Percentiles rank a stretch among this genome's conserved stretches.
Conservation (phyloP, 108 stramenopile species). For the Nitzschia palea region DNA sequence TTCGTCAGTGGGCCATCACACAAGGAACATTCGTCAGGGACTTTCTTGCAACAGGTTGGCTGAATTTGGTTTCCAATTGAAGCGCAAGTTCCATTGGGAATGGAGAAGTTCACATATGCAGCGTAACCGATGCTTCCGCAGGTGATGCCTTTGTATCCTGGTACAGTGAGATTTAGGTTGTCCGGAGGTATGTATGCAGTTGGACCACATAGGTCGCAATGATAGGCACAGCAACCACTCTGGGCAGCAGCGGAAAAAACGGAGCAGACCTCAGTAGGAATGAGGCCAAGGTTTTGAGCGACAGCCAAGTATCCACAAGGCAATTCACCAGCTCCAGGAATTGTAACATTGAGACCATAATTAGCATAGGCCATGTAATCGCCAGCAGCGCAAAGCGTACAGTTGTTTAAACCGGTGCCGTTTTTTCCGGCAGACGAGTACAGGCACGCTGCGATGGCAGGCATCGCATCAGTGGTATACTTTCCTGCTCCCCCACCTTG, state of each 20-base stretch:
- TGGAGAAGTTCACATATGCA: constrained; percentile 1
- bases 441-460: not conserved
- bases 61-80: not conserved
- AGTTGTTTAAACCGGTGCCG: not conserved
- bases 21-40: not conserved
- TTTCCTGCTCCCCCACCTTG: constrained; percentile 3
- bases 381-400: not conserved
- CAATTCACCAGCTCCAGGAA: not conserved
- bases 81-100: not conserved
- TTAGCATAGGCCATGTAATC: not conserved
- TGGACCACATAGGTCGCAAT: not conserved
- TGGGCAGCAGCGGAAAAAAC: not conserved
- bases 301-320: not conserved
- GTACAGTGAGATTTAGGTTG: not conserved
- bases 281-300: not conserved
- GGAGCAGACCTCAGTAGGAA: not conserved
- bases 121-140: constrained; percentile 3
- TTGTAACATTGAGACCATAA: not conserved
- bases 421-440: too few species aligned
- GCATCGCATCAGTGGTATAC: not conserved
- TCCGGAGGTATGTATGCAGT: not conserved
- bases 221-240: constrained; percentile 2
- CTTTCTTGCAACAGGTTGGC: not conserved
- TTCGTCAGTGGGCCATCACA: not conserved
- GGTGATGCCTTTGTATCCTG: not conserved